Evolutionary conservation across 1,284 basidiomycete genomes (phyloP).

Genomic region (Fomes fomentarius): DNA sequence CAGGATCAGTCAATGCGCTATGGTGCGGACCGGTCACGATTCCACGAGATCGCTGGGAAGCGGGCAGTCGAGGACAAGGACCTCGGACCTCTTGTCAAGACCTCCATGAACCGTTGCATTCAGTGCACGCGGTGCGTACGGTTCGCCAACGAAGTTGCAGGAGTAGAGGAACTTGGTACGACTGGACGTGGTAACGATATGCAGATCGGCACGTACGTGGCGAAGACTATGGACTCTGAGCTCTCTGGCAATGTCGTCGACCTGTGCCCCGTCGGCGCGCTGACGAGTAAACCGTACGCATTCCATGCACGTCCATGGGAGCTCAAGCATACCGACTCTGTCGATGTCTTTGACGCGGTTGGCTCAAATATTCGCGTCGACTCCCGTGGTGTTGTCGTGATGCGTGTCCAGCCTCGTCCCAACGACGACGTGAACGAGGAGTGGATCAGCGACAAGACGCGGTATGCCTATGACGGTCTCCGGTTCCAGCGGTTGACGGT

Average conservation of each 20-base stretch:
- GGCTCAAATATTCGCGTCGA: slow-evolving; percentile 98
- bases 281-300: slow-evolving; percentile 98
- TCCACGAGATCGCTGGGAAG: slow-evolving; percentile 98
- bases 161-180: slow-evolving; percentile 96
- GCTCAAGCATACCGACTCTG: slow-evolving; percentile 96
- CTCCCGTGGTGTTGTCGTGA: slow-evolving; percentile 94
- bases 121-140: slow-evolving; percentile 99
- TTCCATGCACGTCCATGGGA: slow-evolving; percentile 99
- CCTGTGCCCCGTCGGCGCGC: slow-evolving; percentile 95
- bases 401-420: slow-evolving; percentile 94
- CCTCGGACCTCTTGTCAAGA: slow-evolving; percentile 97
- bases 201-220: slow-evolving; percentile 98
- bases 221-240: slow-evolving; percentile 97
- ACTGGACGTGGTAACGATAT: slow-evolving; percentile 98
- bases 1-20: slow-evolving; percentile 99
- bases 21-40: slow-evolving; percentile 94
- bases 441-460: slow-evolving; percentile 99
- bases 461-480: slow-evolving; percentile 95
- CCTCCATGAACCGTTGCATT: slow-evolving; percentile 99
- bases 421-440: slow-evolving; percentile 99
- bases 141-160: slow-evolving; percentile 98
- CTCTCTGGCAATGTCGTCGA: slow-evolving; percentile 98
- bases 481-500: slow-evolving; percentile 95
- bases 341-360: slow-evolving; percentile 98
- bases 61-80: slow-evolving; percentile 99